Evolutionary conservation across 2,329 filamentous ascomycete species (phyloP).

Genomic region (Sporothrix pallida): DNA sequence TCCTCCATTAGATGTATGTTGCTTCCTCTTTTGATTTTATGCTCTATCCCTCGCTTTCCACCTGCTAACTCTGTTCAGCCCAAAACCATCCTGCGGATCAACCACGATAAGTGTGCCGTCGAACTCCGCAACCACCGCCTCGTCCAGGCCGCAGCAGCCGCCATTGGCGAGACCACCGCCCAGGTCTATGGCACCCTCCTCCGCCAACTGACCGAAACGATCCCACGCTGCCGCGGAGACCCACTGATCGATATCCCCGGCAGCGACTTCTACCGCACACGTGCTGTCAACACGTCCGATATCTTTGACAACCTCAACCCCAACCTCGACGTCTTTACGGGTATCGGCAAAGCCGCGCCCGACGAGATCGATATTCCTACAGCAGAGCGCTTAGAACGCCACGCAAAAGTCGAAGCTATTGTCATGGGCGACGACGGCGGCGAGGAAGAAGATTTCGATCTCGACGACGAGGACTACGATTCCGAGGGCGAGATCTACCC

Average conservation of each 20-base stretch:
- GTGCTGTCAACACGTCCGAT: constrained; percentile 59
- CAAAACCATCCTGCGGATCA: constrained; percentile 76
- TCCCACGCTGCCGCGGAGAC: constrained; percentile 69
- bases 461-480: constrained; percentile 40
- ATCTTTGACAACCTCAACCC: constrained; percentile 61
- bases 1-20: constrained; percentile 58
- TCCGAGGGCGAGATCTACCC: constrained; percentile 40
- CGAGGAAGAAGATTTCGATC: constrained; percentile 47
- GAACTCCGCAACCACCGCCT: constrained; percentile 81
- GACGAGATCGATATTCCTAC: constrained; percentile 55
- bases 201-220: constrained; percentile 69
- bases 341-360: constrained; percentile 61
- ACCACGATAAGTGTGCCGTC: constrained; percentile 83
- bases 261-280: constrained; percentile 43
- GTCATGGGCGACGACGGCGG: constrained; percentile 42
- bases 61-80: constrained; percentile 55
- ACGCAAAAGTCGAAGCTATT: constrained; percentile 40
- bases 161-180: constrained; percentile 74
- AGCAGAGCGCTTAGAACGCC: constrained; percentile 54
- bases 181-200: constrained; percentile 79
- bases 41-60: neutral
- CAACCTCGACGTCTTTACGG: constrained; percentile 58
- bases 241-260: constrained; percentile 54
- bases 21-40: constrained; percentile 28
- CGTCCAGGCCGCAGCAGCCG: constrained; percentile 71